These are phyloP conservation scores for Candida schatavii DNA, from an alignment of 805 yeast species.

Conservation along the genomic window DNA sequence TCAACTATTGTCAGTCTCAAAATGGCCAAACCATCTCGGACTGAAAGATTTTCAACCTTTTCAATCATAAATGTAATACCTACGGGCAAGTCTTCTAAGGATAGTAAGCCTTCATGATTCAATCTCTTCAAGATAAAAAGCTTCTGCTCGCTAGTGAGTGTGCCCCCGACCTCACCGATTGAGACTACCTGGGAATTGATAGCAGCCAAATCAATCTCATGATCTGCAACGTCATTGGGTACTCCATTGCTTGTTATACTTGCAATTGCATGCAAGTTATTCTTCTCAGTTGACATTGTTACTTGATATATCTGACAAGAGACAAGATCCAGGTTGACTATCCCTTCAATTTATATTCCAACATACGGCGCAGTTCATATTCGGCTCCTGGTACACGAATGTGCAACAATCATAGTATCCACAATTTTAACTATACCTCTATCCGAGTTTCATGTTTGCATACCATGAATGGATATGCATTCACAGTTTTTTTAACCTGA, in stretches of 20 bases:
- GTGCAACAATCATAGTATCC: too few species aligned
- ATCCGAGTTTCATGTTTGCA: too few species aligned
- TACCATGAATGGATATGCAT: too few species aligned
- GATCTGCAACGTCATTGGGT: neutral
- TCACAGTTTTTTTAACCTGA: too few species aligned
- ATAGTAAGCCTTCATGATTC: slow-evolving; percentile 21
- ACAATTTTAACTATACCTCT: too few species aligned
- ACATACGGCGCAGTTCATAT: too few species aligned
- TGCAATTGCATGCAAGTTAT: too few species aligned
- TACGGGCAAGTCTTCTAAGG: slow-evolving; percentile 28
- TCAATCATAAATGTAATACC: slow-evolving; percentile 39
- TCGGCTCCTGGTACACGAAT: too few species aligned
- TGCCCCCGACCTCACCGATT: slow-evolving; percentile 23
- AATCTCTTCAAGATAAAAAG: slow-evolving; percentile 23
- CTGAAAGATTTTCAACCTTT: slow-evolving; percentile 31
- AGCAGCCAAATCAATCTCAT: slow-evolving; percentile 15
- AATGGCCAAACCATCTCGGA: slow-evolving; percentile 39
- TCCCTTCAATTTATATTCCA: too few species aligned
- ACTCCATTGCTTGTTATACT: neutral
- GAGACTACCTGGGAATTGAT: slow-evolving; percentile 21
- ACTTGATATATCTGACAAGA: too few species aligned
- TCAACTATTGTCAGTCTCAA: slow-evolving; percentile 37
- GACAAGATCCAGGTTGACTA: too few species aligned
- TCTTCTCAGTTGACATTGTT: too few species aligned
- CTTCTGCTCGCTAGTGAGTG: slow-evolving; percentile 26